Conservation (phyloP, 2,329 filamentous ascomycete species). For the Aureobasidium sp. region DNA sequence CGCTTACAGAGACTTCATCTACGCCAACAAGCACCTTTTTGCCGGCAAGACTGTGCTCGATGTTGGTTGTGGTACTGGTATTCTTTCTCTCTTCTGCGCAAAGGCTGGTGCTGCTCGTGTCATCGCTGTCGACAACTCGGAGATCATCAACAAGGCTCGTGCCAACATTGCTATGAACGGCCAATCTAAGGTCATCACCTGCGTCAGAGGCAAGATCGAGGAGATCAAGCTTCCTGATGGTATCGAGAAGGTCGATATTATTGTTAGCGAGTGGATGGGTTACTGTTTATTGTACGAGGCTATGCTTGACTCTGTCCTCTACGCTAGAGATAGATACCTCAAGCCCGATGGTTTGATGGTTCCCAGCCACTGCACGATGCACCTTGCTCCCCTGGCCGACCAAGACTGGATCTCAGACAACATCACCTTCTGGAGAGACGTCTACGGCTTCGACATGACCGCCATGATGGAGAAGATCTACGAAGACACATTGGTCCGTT, state of each 20-base stretch:
- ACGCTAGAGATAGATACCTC: slow-evolving; percentile 80
- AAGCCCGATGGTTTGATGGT: slow-evolving; percentile 73
- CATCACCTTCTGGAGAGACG: slow-evolving; percentile 79
- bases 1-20: slow-evolving; percentile 91
- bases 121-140: slow-evolving; percentile 85
- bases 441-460: slow-evolving; percentile 93
- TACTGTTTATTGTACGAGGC: slow-evolving; percentile 90
- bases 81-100: slow-evolving; percentile 90
- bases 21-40: slow-evolving; percentile 82
- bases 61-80: slow-evolving; percentile 76
- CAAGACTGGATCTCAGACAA: slow-evolving; percentile 69
- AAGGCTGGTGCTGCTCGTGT: slow-evolving; percentile 81
- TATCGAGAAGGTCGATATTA: slow-evolving; percentile 79
- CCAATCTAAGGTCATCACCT: slow-evolving; percentile 66
- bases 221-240: slow-evolving; percentile 61
- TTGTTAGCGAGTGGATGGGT: slow-evolving; percentile 97
- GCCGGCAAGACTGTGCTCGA: slow-evolving; percentile 81
- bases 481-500: slow-evolving; percentile 52
- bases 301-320: slow-evolving; percentile 90
- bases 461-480: slow-evolving; percentile 79
- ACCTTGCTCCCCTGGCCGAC: slow-evolving; percentile 73
- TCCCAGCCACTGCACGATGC: slow-evolving; percentile 76
- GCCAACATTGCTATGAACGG: slow-evolving; percentile 80
- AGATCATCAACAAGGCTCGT: slow-evolving; percentile 78
- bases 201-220: slow-evolving; percentile 78